Percentiles rank a stretch among this genome's conserved stretches.
Conservation (phyloP, 768 basidiomycete species). For the Naganishia onofrii region DNA sequence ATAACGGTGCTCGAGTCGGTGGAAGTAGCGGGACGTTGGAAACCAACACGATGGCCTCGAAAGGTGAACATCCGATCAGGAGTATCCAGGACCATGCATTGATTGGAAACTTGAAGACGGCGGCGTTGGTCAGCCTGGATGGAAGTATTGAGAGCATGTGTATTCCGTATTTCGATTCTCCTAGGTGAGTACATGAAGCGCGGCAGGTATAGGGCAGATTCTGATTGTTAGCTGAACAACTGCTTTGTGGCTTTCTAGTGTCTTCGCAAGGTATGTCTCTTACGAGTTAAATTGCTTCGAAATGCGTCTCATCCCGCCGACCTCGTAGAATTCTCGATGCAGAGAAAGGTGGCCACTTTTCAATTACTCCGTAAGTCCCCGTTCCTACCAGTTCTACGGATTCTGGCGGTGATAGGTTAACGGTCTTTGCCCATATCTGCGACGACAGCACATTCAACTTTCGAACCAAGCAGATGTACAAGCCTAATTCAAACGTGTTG, state of each 20-base stretch:
- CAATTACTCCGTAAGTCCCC: slow-evolving; percentile 55
- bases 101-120: slow-evolving; percentile 51
- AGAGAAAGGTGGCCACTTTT: slow-evolving; percentile 80
- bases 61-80: slow-evolving; percentile 33
- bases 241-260: not conserved
- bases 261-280: slow-evolving; percentile 13
- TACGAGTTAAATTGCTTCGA: too few species aligned
- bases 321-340: slow-evolving; percentile 42
- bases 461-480: slow-evolving; percentile 50
- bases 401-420: slow-evolving; percentile 54
- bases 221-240: not conserved
- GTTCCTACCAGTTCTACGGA: slow-evolving; percentile 53
- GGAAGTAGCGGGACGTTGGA: slow-evolving; percentile 12
- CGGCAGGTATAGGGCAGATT: not conserved
- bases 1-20: slow-evolving; percentile 8
- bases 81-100: slow-evolving; percentile 52
- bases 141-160: slow-evolving; percentile 75
- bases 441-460: slow-evolving; percentile 41
- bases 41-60: slow-evolving; percentile 3
- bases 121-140: slow-evolving; percentile 54
- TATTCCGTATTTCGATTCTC: slow-evolving; percentile 88
- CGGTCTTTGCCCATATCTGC: not conserved
- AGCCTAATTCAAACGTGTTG: slow-evolving; percentile 60
- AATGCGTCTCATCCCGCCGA: not conserved
- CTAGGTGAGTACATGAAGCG: slow-evolving; percentile 57